Evolutionary conservation across 768 basidiomycete genomes (phyloP).

Genomic region (Boletus speciosus): DNA sequence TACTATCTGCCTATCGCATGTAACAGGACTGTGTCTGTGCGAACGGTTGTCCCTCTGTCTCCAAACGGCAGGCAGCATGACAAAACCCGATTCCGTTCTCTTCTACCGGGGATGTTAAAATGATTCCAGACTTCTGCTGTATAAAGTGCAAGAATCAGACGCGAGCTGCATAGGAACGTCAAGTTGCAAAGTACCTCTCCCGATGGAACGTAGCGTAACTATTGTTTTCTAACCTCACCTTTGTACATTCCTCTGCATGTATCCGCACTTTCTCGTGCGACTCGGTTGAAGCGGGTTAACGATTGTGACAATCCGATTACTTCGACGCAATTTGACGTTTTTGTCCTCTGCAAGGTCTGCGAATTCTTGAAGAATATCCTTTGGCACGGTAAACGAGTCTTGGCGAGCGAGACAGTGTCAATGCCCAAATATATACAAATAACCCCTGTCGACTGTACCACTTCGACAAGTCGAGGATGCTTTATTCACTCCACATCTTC

Average conservation of each 20-base stretch:
- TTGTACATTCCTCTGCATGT: constrained; percentile 60
- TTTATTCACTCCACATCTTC: constrained; percentile 18
- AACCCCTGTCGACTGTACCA: constrained; percentile 4
- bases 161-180: too few relatives aligned
- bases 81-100: too few relatives aligned
- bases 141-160: too few relatives aligned
- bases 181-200: too few relatives aligned
- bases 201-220: too few relatives aligned
- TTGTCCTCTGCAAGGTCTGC: constrained; percentile 74
- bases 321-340: constrained; percentile 91
- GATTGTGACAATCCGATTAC: constrained; percentile 92
- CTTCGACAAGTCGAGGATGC: too few relatives aligned
- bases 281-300: constrained; percentile 71
- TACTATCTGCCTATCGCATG: too few relatives aligned
- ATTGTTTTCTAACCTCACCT: constrained; percentile 28
- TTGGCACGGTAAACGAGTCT: constrained; percentile 87
- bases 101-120: too few relatives aligned
- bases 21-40: too few relatives aligned
- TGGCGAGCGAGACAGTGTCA: constrained; percentile 50
- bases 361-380: constrained; percentile 92
- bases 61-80: too few relatives aligned
- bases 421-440: constrained; percentile 16
- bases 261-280: constrained; percentile 76
- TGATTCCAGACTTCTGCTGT: too few relatives aligned
- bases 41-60: too few relatives aligned